Base-by-base conservation (phyloP, 495 filamentous ascomycete species). In the Aspergillus indologenus region DNA sequence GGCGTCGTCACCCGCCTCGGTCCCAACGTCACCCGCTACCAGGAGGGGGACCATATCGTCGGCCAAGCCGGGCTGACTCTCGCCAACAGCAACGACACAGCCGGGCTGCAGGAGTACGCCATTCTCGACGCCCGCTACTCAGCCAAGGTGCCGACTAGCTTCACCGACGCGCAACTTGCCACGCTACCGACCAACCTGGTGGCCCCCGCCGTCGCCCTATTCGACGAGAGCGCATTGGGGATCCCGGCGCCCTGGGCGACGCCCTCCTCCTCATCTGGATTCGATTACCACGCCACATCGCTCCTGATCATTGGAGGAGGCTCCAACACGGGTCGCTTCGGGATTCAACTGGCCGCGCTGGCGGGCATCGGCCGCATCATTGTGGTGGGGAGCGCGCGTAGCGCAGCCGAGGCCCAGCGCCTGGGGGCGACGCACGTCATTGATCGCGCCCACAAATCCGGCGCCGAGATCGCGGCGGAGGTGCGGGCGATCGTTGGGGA, bases 351-450 rank as follows among this genome's bases (percentile, higher is more conserved):
- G 4, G 26, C 26, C 26, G 26, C 26, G 4, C 26, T 29, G 4
- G 26, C 26, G 4, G 26, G 65, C 3, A 60, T 73, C 26, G 69
- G 66, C 9, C 61, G 47, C 8, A 71, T 75, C n/a, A 61, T 73
- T 20, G 47, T 60, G 3, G 52, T 50, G 3, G 52, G 26, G 12
- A 53, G 52, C 21, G 45, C 48, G 5, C 18, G 45, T 9, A 19
- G 15, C 3, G 34, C 5, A 40, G 34, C 34, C 5, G 49, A 40
- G n/a, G 8, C 55, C 14, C 22, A 12, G 5, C n/a, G 9, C 18
- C 44, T 60, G 2, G 72, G 72, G 0, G 71, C 72, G 15, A 72
- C 72, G 11, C 69, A 75, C 63, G 56, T 73, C n/a, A 62, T 73
- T 51, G 71, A 71, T 54, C 67, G 65, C n/a, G 12, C 34, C 34